phyloP scores from a whole-genome alignment of 257 asterid species.

The Solanum habrochaites region DNA sequence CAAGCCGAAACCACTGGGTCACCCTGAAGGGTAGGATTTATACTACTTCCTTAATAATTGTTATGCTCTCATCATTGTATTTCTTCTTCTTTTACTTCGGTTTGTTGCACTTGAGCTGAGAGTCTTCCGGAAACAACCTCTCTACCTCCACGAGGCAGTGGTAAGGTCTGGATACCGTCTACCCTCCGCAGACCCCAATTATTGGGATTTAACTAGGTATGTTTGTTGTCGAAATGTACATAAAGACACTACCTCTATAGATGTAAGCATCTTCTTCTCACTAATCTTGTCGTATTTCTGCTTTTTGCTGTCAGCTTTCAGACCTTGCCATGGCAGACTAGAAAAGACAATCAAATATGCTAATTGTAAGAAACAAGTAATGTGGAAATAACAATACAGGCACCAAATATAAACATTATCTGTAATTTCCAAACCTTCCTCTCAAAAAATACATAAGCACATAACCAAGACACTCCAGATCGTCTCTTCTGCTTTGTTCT shows the following conservation, averaged over 20 bases:
- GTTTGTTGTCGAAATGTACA: not conserved
- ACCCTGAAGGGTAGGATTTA: not conserved
- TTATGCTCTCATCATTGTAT: not conserved
- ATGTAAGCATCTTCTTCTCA: constrained; percentile 94
- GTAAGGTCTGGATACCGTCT: not conserved
- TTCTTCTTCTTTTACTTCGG: not conserved
- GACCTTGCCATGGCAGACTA: constrained; percentile 97
- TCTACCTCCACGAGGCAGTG: not conserved
- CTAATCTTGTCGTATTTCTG: constrained; percentile 87
- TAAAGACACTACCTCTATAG: constrained; percentile 53
- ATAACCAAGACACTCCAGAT: constrained; percentile 89
- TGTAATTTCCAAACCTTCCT: constrained; percentile 53
- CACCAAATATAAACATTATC: not conserved
- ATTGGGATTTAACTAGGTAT: not conserved
- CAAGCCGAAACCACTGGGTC: not conserved
- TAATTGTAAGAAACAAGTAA: not conserved
- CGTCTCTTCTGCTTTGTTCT: constrained; percentile 99
- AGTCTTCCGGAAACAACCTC: not conserved
- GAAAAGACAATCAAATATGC: not conserved
- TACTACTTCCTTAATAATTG: not conserved
- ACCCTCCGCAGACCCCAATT: not conserved
- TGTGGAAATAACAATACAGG: not conserved
- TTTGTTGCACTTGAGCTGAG: not conserved
- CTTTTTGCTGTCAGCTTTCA: constrained; percentile 89
- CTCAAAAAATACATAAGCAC: constrained; percentile 92